Conservation (phyloP, 192 early-diverging fungal species). For the Gaertneriomyces sp. region DNA sequence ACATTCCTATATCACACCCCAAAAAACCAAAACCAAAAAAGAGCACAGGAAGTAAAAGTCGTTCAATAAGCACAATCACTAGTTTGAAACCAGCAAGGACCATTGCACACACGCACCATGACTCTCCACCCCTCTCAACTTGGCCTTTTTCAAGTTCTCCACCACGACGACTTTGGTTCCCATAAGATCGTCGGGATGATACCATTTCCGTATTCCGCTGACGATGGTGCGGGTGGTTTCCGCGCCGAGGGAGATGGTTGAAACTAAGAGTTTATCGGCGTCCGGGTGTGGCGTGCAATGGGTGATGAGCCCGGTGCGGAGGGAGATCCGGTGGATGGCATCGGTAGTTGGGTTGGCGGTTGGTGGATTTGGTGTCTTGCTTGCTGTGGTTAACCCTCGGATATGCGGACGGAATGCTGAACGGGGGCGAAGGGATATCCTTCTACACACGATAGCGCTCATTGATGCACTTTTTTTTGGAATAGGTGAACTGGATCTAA, state of each 20-base stretch:
- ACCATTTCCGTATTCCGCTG: slow-evolving; percentile 83
- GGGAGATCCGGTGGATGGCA: slow-evolving; percentile 57
- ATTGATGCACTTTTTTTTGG: too few species aligned
- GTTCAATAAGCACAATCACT: not conserved
- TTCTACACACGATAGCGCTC: too few species aligned
- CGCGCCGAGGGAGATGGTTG: slow-evolving; percentile 55
- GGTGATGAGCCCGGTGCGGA: slow-evolving; percentile 84
- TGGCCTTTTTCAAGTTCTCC: slow-evolving; percentile 89
- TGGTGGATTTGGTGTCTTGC: not conserved
- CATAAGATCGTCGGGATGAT: slow-evolving; percentile 75
- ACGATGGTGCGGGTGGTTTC: slow-evolving; percentile 79
- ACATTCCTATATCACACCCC: slow-evolving; percentile 91
- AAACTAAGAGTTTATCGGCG: slow-evolving; percentile 90
- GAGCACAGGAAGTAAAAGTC: too few species aligned
- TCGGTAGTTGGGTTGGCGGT: not conserved
- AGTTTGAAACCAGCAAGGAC: slow-evolving; percentile 1
- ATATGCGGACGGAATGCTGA: too few species aligned
- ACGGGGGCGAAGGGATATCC: too few species aligned
- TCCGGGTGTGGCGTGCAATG: slow-evolving; percentile 78
- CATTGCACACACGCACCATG: not conserved
- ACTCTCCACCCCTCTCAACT: slow-evolving; percentile 31
- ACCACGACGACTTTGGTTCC: slow-evolving; percentile 51
- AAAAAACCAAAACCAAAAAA: slow-evolving; percentile 47
- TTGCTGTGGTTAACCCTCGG: too few species aligned
- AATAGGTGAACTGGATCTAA: too few species aligned